phyloP scores from a whole-genome alignment of 371 early-diverging fungal genomes.

The Rhizopus arrhizus region DNA sequence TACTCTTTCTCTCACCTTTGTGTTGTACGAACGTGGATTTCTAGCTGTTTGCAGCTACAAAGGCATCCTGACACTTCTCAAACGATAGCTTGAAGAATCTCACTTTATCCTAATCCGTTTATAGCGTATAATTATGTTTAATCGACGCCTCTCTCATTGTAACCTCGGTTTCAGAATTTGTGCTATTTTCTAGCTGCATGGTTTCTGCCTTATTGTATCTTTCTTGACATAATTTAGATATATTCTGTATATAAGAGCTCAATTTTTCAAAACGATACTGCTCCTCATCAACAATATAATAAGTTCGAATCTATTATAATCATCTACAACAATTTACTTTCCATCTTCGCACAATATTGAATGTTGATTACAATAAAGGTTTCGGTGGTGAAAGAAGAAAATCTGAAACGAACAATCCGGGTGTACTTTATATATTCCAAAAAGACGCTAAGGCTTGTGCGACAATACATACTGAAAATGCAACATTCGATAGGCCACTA shows the following conservation, averaged over 20 bases:
- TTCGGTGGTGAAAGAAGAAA: constrained; percentile 12
- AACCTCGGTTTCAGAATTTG: background rate
- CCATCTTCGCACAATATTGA: constrained; percentile 17
- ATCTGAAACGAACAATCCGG: constrained; percentile 7
- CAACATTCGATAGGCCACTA: constrained; percentile 17
- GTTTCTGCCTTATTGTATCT: background rate
- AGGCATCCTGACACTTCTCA: background rate
- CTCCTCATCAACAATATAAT: constrained; percentile 17
- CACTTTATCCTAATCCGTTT: constrained; percentile 2
- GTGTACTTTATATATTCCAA: constrained; percentile 19
- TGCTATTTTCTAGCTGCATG: background rate
- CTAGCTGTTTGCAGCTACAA: background rate
- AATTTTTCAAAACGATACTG: constrained; percentile 6
- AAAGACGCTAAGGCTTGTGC: constrained; percentile 4
- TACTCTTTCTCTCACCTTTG: no score
- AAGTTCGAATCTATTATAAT: background rate
- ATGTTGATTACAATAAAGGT: constrained; percentile 11
- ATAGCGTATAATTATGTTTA: constrained; percentile 1
- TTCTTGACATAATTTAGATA: background rate
- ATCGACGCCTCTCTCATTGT: background rate
- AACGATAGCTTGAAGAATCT: background rate
- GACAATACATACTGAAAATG: background rate
- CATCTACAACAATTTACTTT: background rate
- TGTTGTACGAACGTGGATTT: background rate
- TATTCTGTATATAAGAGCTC: background rate